Evolutionary conservation across 768 basidiomycete genomes (phyloP), one percentile per base, ranked within the genome.

Genomic region (Pleurotus tuber-regium): DNA sequence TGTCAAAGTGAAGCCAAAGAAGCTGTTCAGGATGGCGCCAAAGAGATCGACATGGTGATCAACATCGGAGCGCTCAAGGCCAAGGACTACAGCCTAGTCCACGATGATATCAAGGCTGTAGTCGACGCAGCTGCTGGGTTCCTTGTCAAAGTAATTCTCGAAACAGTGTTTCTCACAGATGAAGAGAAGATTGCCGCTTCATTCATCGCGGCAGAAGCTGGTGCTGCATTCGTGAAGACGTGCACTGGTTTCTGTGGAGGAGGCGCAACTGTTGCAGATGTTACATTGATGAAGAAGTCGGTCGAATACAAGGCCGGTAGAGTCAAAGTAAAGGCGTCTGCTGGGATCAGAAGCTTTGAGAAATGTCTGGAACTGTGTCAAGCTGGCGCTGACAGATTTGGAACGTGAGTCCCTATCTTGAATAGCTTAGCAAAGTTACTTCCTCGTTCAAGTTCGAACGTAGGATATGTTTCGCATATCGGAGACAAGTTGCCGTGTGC

Each of bases 141-240:
- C 23, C 66, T 68, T 1, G 73, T 79, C 39, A 79, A 81, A 54
- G 77, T 80, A 31, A 81, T 81, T 55, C 64, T 81, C 9, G 78
- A 81, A 51, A 79, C 78, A 1, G 65, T 68, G 3, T 66, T 78
- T n/a, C 64, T 81, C 3, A 66, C 72, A 3, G 69, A 71, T 19
- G 64, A 68, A 19, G 68, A 76, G 51, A 79, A 77, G 57, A 67
- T 80, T 21, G 73, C 75, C 0, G 78, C 72, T 2, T 73, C 69
- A 3, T 69, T 74, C 44, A 59, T 79, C 4, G 70, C 76, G 3
- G 75, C 76, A 4, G 76, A 77, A 57, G 77, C 78, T 0, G 78
- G 77, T 4, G 79, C 77, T 1, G 62, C 66, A 0, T 80, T 76
- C 49, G 77, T 81, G n/a, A 79, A 80, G 61, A 81, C 78, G 0